phyloP scores from a whole-genome alignment of 345 rosid species.

The Raphanus raphanistrum region DNA sequence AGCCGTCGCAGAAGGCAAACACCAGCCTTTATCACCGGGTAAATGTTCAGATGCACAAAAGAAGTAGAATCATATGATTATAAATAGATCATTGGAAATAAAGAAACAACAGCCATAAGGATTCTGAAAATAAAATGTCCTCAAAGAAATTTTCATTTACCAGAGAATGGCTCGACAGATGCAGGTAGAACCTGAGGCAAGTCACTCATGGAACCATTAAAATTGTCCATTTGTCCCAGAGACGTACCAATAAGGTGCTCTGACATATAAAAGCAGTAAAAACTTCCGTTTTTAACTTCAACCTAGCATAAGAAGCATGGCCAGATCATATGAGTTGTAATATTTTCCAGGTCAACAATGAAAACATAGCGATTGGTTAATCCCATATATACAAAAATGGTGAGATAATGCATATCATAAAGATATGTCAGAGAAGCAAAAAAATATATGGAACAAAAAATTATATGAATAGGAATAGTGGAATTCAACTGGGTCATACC shows the following conservation, averaged over 20 bases:
- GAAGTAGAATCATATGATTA: not conserved
- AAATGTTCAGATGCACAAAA: constrained; percentile 54
- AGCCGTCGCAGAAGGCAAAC: constrained; percentile 57
- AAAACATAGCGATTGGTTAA: constrained; percentile 3
- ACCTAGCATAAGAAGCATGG: constrained; percentile 47
- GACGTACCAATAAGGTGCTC: constrained; percentile 56
- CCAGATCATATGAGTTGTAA: constrained; percentile 6
- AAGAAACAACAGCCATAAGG: not conserved
- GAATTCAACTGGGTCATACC: constrained; percentile 51
- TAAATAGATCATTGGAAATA: constrained; percentile 14
- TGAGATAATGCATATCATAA: not conserved
- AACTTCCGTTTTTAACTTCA: constrained; percentile 61
- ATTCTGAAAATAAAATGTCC: not conserved
- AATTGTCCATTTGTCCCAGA: constrained; percentile 38
- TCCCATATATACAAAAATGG: not conserved
- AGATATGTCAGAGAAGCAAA: not conserved
- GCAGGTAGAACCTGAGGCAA: constrained; percentile 69
- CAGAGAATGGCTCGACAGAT: constrained; percentile 48
- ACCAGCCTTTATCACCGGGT: constrained; percentile 49
- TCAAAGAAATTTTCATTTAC: constrained; percentile 45
- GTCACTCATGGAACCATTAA: constrained; percentile 40
- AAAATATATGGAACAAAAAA: not conserved
- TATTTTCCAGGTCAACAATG: constrained; percentile 10
- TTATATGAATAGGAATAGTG: constrained; percentile 7
- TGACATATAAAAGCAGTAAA: constrained; percentile 70